phyloP scores from a whole-genome alignment of 768 basidiomycete species.

The Termitomyces sp. region DNA sequence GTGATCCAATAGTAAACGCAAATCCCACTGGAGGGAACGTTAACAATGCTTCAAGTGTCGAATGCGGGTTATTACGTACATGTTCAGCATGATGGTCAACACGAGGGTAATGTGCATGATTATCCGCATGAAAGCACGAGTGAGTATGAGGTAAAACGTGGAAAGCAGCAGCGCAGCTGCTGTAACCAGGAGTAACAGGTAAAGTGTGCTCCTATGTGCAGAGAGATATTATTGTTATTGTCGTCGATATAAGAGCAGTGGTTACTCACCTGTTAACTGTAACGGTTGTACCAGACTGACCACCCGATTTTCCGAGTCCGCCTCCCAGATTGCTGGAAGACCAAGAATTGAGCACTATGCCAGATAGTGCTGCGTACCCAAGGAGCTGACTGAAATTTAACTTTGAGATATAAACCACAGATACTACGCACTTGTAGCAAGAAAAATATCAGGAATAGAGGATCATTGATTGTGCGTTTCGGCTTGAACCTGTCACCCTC shows the following conservation, averaged over 20 bases:
- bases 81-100: constrained; percentile 58
- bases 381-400: constrained; percentile 41
- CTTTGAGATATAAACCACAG: no score
- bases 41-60: neutral
- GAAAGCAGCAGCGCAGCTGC: constrained; percentile 68
- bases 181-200: constrained; percentile 72
- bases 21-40: constrained; percentile 47
- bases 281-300: constrained; percentile 49
- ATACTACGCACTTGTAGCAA: constrained; percentile 51
- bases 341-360: constrained; percentile 61
- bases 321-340: constrained; percentile 62
- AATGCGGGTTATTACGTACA: constrained; percentile 37
- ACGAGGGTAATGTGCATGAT: constrained; percentile 79
- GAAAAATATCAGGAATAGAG: constrained; percentile 67
- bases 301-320: constrained; percentile 61
- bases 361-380: constrained; percentile 68
- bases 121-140: constrained; percentile 65
- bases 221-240: neutral
- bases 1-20: constrained; percentile 75
- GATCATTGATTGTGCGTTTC: constrained; percentile 70
- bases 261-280: constrained; percentile 64
- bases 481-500: constrained; percentile 63
- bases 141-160: constrained; percentile 61
- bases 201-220: constrained; percentile 60
- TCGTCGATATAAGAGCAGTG: neutral